Evolutionary conservation across 75 land plant genomes (phyloP).

Genomic region (Selaginella moellendorffii): DNA sequence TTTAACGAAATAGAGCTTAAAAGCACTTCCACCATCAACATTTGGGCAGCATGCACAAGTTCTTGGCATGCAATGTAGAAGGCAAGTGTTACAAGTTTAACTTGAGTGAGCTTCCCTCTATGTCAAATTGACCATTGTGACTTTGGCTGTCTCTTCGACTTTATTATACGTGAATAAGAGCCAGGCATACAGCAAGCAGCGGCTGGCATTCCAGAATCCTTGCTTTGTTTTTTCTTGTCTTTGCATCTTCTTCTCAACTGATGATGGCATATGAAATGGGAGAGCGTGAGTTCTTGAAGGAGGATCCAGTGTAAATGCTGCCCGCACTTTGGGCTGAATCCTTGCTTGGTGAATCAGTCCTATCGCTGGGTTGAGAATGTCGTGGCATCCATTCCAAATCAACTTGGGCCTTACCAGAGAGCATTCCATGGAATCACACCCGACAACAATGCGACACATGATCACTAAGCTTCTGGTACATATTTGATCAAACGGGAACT

Average conservation of each 20-base stretch:
- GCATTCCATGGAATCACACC: slow-evolving; percentile 1
- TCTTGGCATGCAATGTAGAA: too few relatives aligned
- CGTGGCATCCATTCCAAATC: background rate
- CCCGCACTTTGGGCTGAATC: background rate
- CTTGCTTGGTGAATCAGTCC: background rate
- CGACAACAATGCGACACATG: background rate
- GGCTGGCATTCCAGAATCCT: too few relatives aligned
- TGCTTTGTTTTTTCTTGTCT: too few relatives aligned
- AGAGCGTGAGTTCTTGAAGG: slow-evolving; percentile 1
- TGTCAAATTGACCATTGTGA: too few relatives aligned
- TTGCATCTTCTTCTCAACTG: background rate
- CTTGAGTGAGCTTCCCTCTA: too few relatives aligned
- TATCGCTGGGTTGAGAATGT: background rate
- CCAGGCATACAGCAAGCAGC: too few relatives aligned
- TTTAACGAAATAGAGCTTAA: too few relatives aligned
- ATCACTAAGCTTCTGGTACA: background rate
- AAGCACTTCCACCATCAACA: too few relatives aligned
- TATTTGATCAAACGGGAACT: background rate
- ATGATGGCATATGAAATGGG: background rate
- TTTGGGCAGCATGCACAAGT: too few relatives aligned
- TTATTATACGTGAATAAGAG: too few relatives aligned
- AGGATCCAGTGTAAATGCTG: slow-evolving; percentile 4
- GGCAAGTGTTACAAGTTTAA: too few relatives aligned
- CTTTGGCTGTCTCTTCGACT: too few relatives aligned
- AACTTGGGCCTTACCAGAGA: background rate